Conservation (phyloP, 345 rosid genomes). For the Pistacia atlantica region DNA sequence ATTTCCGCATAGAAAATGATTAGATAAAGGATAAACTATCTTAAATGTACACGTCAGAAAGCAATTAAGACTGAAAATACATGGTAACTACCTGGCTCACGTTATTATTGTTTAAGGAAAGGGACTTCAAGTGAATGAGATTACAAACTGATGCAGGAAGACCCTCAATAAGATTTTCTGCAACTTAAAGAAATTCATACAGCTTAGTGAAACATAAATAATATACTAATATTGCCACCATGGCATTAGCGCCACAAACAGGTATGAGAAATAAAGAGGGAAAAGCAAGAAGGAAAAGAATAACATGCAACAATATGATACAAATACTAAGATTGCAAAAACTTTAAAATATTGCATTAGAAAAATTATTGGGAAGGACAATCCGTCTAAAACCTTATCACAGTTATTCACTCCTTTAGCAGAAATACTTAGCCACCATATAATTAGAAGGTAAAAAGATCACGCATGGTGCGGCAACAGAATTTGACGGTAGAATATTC, state of each 20-base stretch:
- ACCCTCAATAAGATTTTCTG: constrained; percentile 83
- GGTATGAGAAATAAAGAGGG: background rate
- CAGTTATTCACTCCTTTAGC: background rate
- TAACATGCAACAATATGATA: background rate
- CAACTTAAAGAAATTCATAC: constrained; percentile 33
- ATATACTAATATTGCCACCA: background rate
- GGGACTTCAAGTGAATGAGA: constrained; percentile 76
- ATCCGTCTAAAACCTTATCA: background rate
- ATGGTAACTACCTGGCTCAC: constrained; percentile 60
- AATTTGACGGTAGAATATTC: background rate
- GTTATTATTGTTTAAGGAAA: constrained; percentile 69
- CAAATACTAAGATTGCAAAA: background rate
- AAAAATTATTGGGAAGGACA: background rate
- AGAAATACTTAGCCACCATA: background rate
- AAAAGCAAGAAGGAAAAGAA: background rate
- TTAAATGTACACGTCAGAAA: background rate
- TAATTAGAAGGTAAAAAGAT: background rate
- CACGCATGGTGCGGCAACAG: background rate
- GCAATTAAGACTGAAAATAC: constrained; percentile 6
- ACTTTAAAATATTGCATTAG: background rate
- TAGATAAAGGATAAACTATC: constrained; percentile 3
- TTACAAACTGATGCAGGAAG: constrained; percentile 83
- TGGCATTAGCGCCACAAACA: background rate
- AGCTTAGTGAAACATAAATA: constrained; percentile 16
- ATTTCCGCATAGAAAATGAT: background rate